These are phyloP conservation scores for Xylariaceae sp. DNA, from an alignment of 2,329 filamentous ascomycete genomes.

Conservation along the genomic window DNA sequence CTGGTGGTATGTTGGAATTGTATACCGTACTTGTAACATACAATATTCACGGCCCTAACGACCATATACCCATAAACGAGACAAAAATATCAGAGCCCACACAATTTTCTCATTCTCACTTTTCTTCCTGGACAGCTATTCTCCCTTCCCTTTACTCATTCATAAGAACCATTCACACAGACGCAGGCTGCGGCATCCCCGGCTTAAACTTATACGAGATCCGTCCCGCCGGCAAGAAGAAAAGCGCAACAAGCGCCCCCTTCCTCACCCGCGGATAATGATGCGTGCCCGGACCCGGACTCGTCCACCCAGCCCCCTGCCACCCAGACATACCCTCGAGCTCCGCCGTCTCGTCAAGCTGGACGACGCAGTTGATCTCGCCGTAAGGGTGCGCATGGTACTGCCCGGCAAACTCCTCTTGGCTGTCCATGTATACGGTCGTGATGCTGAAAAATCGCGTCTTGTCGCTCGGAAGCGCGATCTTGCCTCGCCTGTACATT, in stretches of 20 bases:
- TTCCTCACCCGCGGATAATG: conserved; percentile 52
- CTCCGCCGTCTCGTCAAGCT: conserved; percentile 46
- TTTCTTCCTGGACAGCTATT: too few relatives aligned
- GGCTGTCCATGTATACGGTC: conserved; percentile 53
- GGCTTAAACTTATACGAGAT: conserved; percentile 47
- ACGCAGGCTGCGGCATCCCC: too few relatives aligned
- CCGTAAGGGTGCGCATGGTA: conserved; percentile 53
- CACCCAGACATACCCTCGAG: conserved; percentile 54
- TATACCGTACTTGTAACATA: too few relatives aligned
- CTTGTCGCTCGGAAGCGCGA: conserved; percentile 41
- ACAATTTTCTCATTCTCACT: too few relatives aligned
- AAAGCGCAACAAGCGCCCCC: conserved; percentile 48
- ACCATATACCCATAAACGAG: too few relatives aligned
- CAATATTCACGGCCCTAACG: too few relatives aligned
- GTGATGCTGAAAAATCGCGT: conserved; percentile 54
- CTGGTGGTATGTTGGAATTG: too few relatives aligned
- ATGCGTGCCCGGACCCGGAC: conserved; percentile 51
- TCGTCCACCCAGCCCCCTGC: conserved; percentile 54
- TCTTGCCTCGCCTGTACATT: conserved; percentile 44
- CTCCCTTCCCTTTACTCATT: too few relatives aligned
- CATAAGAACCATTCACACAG: too few relatives aligned
- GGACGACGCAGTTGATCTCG: conserved; percentile 53
- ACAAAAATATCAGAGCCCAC: too few relatives aligned
- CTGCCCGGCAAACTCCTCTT: conserved; percentile 47
- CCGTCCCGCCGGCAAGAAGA: conserved; percentile 52